Evolutionary conservation across 208 protist species (phyloP), one percentile per base, ranked within the genome.

Genomic region (Lotmaria passim): DNA sequence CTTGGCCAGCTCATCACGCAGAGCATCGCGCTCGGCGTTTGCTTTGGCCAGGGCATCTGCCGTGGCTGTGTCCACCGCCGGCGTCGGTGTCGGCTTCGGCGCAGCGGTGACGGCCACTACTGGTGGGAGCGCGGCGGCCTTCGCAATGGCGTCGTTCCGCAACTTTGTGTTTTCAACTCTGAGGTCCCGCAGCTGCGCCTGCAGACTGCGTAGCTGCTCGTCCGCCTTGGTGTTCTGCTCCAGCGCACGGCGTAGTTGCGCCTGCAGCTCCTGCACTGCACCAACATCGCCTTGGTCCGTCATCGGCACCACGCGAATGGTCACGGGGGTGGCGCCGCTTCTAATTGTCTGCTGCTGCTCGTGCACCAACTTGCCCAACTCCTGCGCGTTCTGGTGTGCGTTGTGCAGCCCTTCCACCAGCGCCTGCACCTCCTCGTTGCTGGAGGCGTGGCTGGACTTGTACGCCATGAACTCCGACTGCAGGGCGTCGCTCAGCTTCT

Each of bases 341-440:
- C 77, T 91, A 34, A 93, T 82, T 10, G 56, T 74, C 60, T 90
- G 62, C 76, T 94, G 88, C 71, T 91, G 88, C 11, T 82, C 72
- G n/a, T 81, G 65, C 43, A 94, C 64, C 44, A 90, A 39, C 7
- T 79, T 68, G 10, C 80, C 74, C 21, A 96, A 75, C 62, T 81
- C 74, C 53, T 85, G 78, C 12, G 80, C 75, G 62, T 90, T 90
- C 24, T 51, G 50, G 58, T 93, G 77, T 0, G 89, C 85, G 39
- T 46, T 81, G 53, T 94, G 81, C 39, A 96, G 46, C 12, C 78
- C 86, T 6, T 71, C 70, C 30, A 96, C 69, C 11, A 96, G 75
- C 3, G 78, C 80, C 63, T 89, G 78, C 23, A 96, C 83, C 73
- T 96, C 91, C 2, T 92, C 91, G 66, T 94, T 90, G 62, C 81